phyloP scores from a whole-genome alignment of 2,329 filamentous ascomycete species.

The Hypoxylon sp. region DNA sequence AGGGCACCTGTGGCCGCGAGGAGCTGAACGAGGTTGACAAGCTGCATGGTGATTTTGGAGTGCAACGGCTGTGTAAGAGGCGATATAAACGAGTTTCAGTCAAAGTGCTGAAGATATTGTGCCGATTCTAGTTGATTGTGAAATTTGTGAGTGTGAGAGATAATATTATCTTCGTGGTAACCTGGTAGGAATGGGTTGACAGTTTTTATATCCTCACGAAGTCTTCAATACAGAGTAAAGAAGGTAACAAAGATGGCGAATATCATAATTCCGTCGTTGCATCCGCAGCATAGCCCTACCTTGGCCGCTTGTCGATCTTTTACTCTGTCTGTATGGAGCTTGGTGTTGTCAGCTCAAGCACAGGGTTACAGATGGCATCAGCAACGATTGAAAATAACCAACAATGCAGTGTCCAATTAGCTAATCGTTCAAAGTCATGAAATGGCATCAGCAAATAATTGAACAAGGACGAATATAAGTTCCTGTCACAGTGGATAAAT shows the following conservation, averaged over 20 bases:
- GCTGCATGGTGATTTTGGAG: neutral
- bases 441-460: neutral
- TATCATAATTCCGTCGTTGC: neutral
- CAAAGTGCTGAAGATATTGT: slow-evolving; percentile 3
- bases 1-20: slow-evolving; percentile 1
- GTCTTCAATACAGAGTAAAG: neutral
- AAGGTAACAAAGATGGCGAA: neutral
- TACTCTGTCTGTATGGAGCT: neutral
- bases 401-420: no score
- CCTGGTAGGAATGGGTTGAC: neutral
- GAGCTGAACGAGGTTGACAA: slow-evolving; percentile 1
- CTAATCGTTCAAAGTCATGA: no score
- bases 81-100: neutral
- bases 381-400: neutral
- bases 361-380: neutral
- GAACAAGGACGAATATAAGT: neutral
- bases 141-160: neutral
- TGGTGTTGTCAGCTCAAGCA: neutral
- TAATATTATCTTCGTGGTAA: slow-evolving; percentile 1
- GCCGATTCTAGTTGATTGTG: slow-evolving; percentile 2
- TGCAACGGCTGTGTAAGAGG: neutral
- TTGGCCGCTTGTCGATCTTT: neutral
- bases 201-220: neutral
- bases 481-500: no score
- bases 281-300: neutral